Evolutionary conservation across 2,329 filamentous ascomycete species (phyloP).

Genomic region (Pseudocercospora fuligena): DNA sequence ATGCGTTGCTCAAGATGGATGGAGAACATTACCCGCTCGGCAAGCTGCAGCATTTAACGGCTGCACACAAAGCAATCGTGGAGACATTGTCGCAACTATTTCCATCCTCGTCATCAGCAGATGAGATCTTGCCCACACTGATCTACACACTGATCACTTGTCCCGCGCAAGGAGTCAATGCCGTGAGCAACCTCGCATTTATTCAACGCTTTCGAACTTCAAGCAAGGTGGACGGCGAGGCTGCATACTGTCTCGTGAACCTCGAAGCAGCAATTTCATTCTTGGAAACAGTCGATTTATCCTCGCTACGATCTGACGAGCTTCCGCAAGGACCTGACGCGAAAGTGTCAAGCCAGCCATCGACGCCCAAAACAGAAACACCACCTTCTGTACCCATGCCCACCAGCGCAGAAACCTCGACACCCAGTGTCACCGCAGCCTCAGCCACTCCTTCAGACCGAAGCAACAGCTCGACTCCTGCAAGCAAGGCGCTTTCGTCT

Average conservation of each 20-base stretch:
- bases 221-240: constrained; percentile 86
- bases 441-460: constrained; percentile 35
- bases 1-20: constrained; percentile 79
- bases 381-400: constrained; percentile 40
- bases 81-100: constrained; percentile 74
- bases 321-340: constrained; percentile 64
- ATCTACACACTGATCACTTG: constrained; percentile 96
- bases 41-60: constrained; percentile 86
- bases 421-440: constrained; percentile 41
- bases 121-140: constrained; percentile 94
- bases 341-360: constrained; percentile 56
- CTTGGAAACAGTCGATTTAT: constrained; percentile 90
- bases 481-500: constrained; percentile 27
- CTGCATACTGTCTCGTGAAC: constrained; percentile 94
- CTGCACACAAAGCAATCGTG: constrained; percentile 91
- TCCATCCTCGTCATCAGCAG: constrained; percentile 81
- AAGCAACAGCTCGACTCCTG: constrained; percentile 26
- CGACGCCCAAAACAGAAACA: constrained; percentile 51
- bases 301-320: constrained; percentile 83
- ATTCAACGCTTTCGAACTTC: constrained; percentile 89
- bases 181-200: constrained; percentile 93
- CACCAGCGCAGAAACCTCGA: constrained; percentile 34
- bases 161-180: constrained; percentile 80
- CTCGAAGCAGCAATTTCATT: constrained; percentile 94
- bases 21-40: constrained; percentile 85